Base-by-base conservation (phyloP, 257 asterid genomes). In the Petunia axillaris region DNA sequence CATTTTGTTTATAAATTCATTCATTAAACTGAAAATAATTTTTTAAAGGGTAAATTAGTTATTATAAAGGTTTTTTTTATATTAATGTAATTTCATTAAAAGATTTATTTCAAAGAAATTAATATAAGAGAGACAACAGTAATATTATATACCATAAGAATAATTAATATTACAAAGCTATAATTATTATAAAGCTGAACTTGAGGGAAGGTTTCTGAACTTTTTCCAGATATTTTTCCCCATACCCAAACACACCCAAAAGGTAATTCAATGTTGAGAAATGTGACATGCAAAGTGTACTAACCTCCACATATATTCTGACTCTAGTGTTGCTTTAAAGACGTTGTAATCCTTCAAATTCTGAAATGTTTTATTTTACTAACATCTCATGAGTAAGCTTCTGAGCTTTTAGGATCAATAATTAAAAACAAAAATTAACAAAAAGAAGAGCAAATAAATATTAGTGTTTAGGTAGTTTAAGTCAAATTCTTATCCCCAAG, bases 401-500 rank as follows among this genome's bases (percentile, higher is more conserved):
- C 38, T 37, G 48, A 4, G 11, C 38, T 64, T 64, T 3, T 4
- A 38, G 43, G 16, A 6, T 4, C 35, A 38, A 64, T 11, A 15
- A 39, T 48, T 70, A 70, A 25, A 70, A 35, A 25, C 38, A 25
- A 46, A 9, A 48, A 10, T 48, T 48, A 9, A 48, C 25, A 11
- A 25, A 59, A 39, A 46, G 9, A 71, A 71, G 53, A 71, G 60
- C 25, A 10, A 48, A 10, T 70, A 70, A 16, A 46, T 44, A 44
- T 25, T 16, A 25, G 1, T 44, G 41, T 70, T 46, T 46, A 35
- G 77, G 60, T 14, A 25, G 11, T 71, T 48, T 10, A 71, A 48
- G 77, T 71, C 77, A 71, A 71, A 71, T 46, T 1, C 25, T 48
- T 71, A 71, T 71, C 77, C 77, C 77, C 10, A 71, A 64, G 4